Evolutionary conservation across 2,329 filamentous ascomycete genomes (phyloP).

Genomic region (Alternaria angustiovoidea): DNA sequence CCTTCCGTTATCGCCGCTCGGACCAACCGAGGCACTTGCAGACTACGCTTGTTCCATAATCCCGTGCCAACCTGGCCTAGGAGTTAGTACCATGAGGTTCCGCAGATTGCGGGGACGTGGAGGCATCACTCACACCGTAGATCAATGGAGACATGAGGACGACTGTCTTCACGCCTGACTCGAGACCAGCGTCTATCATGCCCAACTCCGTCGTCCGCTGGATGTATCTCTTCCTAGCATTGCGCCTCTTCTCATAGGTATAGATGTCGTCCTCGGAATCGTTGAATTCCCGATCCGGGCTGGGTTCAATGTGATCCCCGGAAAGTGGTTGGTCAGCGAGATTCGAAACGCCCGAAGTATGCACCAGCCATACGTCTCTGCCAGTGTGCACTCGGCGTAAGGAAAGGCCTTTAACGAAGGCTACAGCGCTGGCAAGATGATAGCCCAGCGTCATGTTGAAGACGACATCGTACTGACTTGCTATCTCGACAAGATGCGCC

Average conservation of each 20-base stretch:
- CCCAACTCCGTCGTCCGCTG: slow-evolving; percentile 4
- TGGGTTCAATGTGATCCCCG: slow-evolving; percentile 2
- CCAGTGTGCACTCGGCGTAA: neutral
- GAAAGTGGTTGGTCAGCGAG: slow-evolving; percentile 3
- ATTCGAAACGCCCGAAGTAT: slow-evolving; percentile 6
- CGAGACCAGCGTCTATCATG: slow-evolving; percentile 5
- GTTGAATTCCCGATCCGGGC: neutral
- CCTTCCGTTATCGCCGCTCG: slow-evolving; percentile 5
- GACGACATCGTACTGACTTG: slow-evolving; percentile 6
- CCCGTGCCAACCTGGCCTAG: neutral
- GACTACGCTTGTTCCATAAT: slow-evolving; percentile 8
- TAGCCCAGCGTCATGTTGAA: slow-evolving; percentile 6
- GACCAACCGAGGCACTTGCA: slow-evolving; percentile 7
- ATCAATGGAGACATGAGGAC: slow-evolving; percentile 6
- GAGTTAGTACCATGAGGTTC: neutral
- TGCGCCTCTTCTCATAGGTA: slow-evolving; percentile 2
- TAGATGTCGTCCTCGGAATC: neutral
- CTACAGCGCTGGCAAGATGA: slow-evolving; percentile 1
- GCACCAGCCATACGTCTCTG: slow-evolving; percentile 5
- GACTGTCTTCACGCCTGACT: slow-evolving; percentile 1
- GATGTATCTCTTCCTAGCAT: neutral
- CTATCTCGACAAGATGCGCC: slow-evolving; percentile 5
- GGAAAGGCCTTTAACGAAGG: slow-evolving; percentile 1
- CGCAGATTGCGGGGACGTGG: neutral
- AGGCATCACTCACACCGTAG: slow-evolving; percentile 4